These are phyloP conservation scores for Salix koriyanagi DNA, from an alignment of 345 rosid species.

Conservation along the genomic window DNA sequence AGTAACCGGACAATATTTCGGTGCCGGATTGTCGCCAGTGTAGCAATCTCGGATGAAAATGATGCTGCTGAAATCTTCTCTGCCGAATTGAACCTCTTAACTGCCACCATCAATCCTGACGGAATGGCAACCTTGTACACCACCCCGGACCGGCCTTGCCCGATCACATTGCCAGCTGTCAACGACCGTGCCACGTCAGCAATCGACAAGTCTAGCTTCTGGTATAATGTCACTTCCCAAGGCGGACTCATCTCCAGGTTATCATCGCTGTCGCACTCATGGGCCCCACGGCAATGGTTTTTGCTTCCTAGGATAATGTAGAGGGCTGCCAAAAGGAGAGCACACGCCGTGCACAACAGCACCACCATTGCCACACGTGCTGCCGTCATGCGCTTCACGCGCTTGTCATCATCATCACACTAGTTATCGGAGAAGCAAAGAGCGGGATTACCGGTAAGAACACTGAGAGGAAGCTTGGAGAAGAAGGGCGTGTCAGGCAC, in stretches of 20 bases:
- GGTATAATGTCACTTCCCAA: constrained; percentile 81
- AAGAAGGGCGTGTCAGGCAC: constrained; percentile 80
- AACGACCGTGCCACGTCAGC: constrained; percentile 49
- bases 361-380: constrained; percentile 66
- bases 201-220: constrained; percentile 73
- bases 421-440: constrained; percentile 55
- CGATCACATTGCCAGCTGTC: constrained; percentile 57
- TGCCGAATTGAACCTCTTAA: constrained; percentile 52
- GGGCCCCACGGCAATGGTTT: constrained; percentile 34
- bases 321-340: constrained; percentile 57
- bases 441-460: constrained; percentile 56
- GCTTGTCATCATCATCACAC: constrained; percentile 25
- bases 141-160: constrained; percentile 74
- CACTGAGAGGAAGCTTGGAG: constrained; percentile 70
- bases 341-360: constrained; percentile 55
- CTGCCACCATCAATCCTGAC: constrained; percentile 57
- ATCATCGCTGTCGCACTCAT: constrained; percentile 29
- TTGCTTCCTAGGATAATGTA: constrained; percentile 51
- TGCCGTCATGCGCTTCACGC: constrained; percentile 17
- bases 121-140: constrained; percentile 57
- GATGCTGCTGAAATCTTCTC: constrained; percentile 52
- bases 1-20: constrained; percentile 76
- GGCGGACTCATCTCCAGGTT: constrained; percentile 64
- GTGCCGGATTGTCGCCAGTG: constrained; percentile 75
- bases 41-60: constrained; percentile 69